Conservation (phyloP, 2,329 filamentous ascomycete species). For the Pestalotiopsis sp. region DNA sequence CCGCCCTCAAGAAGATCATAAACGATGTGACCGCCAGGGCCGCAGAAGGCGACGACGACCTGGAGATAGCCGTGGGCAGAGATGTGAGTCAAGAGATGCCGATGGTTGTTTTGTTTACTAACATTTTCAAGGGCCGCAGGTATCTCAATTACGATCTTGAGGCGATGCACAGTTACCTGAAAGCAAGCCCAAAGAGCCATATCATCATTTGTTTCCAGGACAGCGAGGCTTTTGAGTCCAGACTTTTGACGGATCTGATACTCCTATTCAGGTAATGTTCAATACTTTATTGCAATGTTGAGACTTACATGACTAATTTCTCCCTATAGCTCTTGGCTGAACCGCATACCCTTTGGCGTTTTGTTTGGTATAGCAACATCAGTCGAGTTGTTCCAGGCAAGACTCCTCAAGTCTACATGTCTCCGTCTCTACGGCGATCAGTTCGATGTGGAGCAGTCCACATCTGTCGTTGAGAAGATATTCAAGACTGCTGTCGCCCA, state of each 20-base stretch:
- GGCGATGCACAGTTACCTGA: constrained; percentile 62
- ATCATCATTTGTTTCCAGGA: constrained; percentile 77
- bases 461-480: constrained; percentile 70
- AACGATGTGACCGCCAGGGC: constrained; percentile 56
- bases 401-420: constrained; percentile 68
- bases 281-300: too few species aligned
- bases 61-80: constrained; percentile 43
- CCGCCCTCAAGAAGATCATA: constrained; percentile 71
- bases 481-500: constrained; percentile 66
- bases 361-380: constrained; percentile 82
- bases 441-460: constrained; percentile 76
- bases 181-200: constrained; percentile 51
- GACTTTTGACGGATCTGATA: constrained; percentile 70
- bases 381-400: constrained; percentile 74
- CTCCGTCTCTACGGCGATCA: constrained; percentile 68
- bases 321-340: constrained; percentile 58
- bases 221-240: constrained; percentile 77
- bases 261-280: constrained; percentile 62
- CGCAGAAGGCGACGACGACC: constrained; percentile 55
- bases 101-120: constrained; percentile 9
- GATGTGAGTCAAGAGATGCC: constrained; percentile 36
- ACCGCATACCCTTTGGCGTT: constrained; percentile 74
- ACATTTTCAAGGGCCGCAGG: constrained; percentile 52
- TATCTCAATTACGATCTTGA: constrained; percentile 79
- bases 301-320: not conserved